phyloP scores from a whole-genome alignment of 1,284 basidiomycete genomes.

The Coniophora puteana region DNA sequence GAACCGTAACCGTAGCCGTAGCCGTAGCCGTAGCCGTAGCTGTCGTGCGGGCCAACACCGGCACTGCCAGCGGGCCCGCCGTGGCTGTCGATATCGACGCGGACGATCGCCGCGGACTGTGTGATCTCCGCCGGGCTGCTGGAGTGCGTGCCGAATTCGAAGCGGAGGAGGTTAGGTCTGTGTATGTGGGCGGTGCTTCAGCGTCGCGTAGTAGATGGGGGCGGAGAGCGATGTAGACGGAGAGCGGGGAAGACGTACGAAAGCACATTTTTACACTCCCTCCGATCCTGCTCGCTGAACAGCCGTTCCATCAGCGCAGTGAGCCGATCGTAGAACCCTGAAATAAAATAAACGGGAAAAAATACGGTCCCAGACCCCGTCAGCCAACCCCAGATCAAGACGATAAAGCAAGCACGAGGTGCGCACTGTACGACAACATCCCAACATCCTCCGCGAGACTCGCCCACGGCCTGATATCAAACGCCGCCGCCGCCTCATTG shows the following conservation, averaged over 20 bases:
- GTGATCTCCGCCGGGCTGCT: constrained; percentile 26
- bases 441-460: constrained; percentile 31
- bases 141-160: constrained; percentile 35
- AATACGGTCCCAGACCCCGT: constrained; percentile 4
- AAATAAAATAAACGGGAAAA: too few species aligned
- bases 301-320: too few species aligned
- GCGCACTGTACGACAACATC: constrained; percentile 35
- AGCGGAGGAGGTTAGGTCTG: constrained; percentile 35
- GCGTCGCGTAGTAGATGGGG: too few species aligned
- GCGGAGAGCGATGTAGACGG: too few species aligned
- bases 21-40: too few species aligned
- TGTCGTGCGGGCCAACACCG: constrained; percentile 33
- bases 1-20: too few species aligned
- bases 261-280: too few species aligned
- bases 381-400: neutral
- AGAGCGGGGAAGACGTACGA: too few species aligned
- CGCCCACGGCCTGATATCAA: constrained; percentile 32
- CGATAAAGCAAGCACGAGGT: neutral
- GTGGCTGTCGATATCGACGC: constrained; percentile 34
- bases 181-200: too few species aligned
- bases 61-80: constrained; percentile 12
- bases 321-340: too few species aligned
- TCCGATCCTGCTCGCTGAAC: too few species aligned
- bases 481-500: constrained; percentile 32
- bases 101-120: constrained; percentile 36